A percentile compares a stretch with the other conserved stretches of the same genome.
Conservation (phyloP, 2,329 filamentous ascomycete genomes). For the Aspergillus sp. region DNA sequence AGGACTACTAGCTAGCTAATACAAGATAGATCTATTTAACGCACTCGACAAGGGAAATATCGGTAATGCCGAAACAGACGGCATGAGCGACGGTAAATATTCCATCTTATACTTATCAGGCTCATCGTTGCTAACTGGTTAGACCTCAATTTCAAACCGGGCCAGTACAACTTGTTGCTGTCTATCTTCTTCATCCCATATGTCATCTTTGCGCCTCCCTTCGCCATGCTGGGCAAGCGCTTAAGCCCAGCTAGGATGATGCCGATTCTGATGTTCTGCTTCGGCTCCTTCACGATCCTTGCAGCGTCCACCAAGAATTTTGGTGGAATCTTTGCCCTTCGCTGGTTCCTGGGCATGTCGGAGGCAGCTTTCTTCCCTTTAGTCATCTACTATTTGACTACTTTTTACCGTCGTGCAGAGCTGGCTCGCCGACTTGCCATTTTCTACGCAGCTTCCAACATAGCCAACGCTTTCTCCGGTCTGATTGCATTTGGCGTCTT, state of each 20-base stretch:
- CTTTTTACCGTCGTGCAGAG: conserved; percentile 71
- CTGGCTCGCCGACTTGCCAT: conserved; percentile 68
- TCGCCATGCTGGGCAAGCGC: conserved; percentile 68
- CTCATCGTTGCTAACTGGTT: conserved; percentile 5
- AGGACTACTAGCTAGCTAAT: not conserved
- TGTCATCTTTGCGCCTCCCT: conserved; percentile 66
- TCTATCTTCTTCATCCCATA: conserved; percentile 75
- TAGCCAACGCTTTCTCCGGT: conserved; percentile 55
- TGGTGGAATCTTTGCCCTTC: conserved; percentile 63
- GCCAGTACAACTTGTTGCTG: conserved; percentile 69
- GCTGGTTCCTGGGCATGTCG: conserved; percentile 69
- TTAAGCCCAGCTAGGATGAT: conserved; percentile 65
- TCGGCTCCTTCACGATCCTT: conserved; percentile 65
- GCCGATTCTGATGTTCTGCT: conserved; percentile 67
- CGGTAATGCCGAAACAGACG: conserved; percentile 59
- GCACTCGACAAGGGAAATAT: conserved; percentile 52
- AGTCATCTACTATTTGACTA: conserved; percentile 64
- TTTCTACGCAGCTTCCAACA: conserved; percentile 74
- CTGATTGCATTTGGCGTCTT: conserved; percentile 44
- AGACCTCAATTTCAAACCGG: conserved; percentile 57
- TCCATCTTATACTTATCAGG: no score
- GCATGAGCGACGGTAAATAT: conserved; percentile 41
- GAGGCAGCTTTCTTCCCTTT: conserved; percentile 70
- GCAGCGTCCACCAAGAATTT: conserved; percentile 60
- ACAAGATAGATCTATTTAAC: conserved; percentile 55